Percentiles rank a stretch among this genome's conserved stretches.
Evolutionary conservation across 148 eudicot species (phyloP).

Genomic region (Polygonum maritimum): DNA sequence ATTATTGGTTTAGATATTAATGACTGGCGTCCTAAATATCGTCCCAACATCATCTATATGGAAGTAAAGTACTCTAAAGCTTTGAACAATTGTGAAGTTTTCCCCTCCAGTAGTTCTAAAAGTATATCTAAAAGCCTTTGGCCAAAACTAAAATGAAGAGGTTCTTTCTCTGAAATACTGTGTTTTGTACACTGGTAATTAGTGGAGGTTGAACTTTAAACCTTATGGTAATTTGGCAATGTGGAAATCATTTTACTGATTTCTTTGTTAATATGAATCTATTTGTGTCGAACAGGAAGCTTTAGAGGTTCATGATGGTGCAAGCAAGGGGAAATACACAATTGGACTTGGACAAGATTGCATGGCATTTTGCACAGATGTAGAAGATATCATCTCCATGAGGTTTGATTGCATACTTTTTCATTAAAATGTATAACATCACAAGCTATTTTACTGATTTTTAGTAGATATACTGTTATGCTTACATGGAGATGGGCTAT

Average conservation of each 20-base stretch:
- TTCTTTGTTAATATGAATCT: neutral
- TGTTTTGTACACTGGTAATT: neutral
- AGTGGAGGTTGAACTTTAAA: neutral
- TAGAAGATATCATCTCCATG: conserved; percentile 99
- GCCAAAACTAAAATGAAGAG: neutral
- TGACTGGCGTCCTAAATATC: no score
- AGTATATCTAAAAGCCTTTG: neutral
- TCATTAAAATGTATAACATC: neutral
- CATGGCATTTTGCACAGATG: conserved; percentile 94
- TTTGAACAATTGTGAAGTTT: neutral
- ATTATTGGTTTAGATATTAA: no score
- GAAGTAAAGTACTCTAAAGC: no score
- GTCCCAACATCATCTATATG: no score
- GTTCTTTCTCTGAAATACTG: neutral
- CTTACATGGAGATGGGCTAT: neutral
- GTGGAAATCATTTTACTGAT: neutral
- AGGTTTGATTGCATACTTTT: conserved; percentile 33
- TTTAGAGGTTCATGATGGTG: conserved; percentile 92
- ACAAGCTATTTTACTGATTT: neutral
- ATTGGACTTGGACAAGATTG: conserved; percentile 99
- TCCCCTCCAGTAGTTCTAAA: neutral
- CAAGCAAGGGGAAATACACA: conserved; percentile 94
- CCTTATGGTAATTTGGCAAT: neutral
- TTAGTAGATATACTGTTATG: neutral
- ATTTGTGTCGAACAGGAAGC: conserved; percentile 39